Conservation (phyloP, 768 basidiomycete species). For the Galerina marginata region DNA sequence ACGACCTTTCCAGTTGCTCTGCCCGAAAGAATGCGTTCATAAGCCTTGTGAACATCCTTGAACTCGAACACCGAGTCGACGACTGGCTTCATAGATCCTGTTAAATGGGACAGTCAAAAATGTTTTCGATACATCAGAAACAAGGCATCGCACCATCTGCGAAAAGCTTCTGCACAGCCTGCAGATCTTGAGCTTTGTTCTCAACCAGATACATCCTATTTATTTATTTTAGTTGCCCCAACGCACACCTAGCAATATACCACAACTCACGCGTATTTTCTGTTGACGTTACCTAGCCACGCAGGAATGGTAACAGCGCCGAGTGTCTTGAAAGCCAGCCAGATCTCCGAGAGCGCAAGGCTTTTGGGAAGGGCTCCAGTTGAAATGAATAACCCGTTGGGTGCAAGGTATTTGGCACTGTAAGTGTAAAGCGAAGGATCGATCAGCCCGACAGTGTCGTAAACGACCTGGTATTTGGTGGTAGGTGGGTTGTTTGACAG, state of each 20-base stretch:
- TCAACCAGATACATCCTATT: constrained; percentile 35
- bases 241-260: not conserved
- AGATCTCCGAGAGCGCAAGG: constrained; percentile 34
- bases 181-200: constrained; percentile 39
- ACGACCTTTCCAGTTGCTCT: constrained; percentile 72
- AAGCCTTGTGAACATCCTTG: constrained; percentile 62
- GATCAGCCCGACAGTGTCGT: constrained; percentile 60
- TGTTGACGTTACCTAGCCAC: constrained; percentile 58
- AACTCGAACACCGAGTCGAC: constrained; percentile 68
- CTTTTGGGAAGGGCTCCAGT: constrained; percentile 52
- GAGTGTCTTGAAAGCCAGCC: constrained; percentile 35
- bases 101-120: not conserved
- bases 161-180: constrained; percentile 41
- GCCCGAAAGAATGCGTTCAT: constrained; percentile 59
- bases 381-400: constrained; percentile 57
- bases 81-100: constrained; percentile 56
- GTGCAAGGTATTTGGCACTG: constrained; percentile 58
- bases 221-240: not conserved
- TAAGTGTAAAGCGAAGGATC: constrained; percentile 55
- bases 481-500: constrained; percentile 50
- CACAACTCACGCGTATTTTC: constrained; percentile 49
- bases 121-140: not conserved
- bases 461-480: constrained; percentile 59
- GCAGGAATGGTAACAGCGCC: constrained; percentile 45
- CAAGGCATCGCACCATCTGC: constrained; percentile 42